Evolutionary conservation across 108 stramenopile species (phyloP), one percentile per base, ranked within the genome.

Genomic region (Cylindrotheca fusiformis): DNA sequence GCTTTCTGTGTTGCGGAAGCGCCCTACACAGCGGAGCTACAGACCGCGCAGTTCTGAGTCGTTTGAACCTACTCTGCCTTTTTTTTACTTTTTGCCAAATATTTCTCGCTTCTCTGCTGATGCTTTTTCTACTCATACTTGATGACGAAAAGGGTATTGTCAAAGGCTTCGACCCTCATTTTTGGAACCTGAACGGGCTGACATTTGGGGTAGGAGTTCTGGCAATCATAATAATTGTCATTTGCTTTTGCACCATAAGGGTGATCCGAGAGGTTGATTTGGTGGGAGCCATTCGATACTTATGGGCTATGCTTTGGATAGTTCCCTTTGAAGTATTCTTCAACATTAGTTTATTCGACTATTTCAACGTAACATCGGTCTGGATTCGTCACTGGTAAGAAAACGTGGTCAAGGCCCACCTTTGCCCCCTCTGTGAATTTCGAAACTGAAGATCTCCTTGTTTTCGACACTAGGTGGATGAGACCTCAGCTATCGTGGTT

Each of bases 291-390:
- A 80, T 89, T 65, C 76, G 86, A 14, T 93, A 78, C 48, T 67
- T 89, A 55, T 92, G 91, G 91, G 58, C 63, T 21, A 47, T 91
- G 36, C 72, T 85, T 22, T 91, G 84, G 82, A 56, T 69, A 21
- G 25, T 70, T 45, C 72, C 72, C 21, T 57, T 73, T 48, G 64
- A 66, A 51, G 51, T 69, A 21, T 74, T 69, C 52, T 69, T 78
- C 65, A 65, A 50, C 49, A 69, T 75, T 53, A 64, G 55, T 46
- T 60, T 80, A 22, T 78, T 68, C 32, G 83, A 88, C 60, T 81
- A 77, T 48, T 77, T 83, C 64, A 32, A 65, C 27, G 89, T 91
- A 3, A 91, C 84, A 19, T 53, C 65, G 0, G 84, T 87, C n/a
- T 87, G 80, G 74, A 72, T 83, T 5, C 64, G 58, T 30, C 79